Evolutionary conservation across 202 grass and related monocot species (phyloP), one percentile per base, ranked within the genome.

Genomic region (Schoenoplectus tabernaemontani): DNA sequence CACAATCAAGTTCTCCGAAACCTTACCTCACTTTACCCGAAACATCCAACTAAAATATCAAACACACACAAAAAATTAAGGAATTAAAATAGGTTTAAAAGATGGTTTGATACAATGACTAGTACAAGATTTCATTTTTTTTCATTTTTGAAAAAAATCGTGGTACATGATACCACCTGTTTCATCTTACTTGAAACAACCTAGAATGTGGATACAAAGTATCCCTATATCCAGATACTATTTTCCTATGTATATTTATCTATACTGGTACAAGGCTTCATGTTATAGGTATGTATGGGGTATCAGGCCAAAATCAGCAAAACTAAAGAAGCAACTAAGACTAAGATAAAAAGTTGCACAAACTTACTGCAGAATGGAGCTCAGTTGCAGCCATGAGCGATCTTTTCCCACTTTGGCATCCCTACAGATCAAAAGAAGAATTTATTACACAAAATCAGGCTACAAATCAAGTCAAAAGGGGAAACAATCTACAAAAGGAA

Each of bases 371-470:
- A 68, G 85, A 85, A 33, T 78, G 70, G 23, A 97, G 94, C 65
- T 97, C 91, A 75, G 89, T 24, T 56, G 89, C 87, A 41, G 94
- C 94, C 89, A 92, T 88, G 71, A 97, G 87, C 57, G 94, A 93
- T 61, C 91, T 91, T 77, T 82, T 97, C 26, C 94, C 94, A 81
- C 84, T 93, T 57, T 90, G 85, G 86, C 91, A 93, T 48, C 94
- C 91, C 94, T 97, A 79, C 3, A 76, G 58, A 66, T 16, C 39
- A 66, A 57, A 34, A 1, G 24, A 5, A 62, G 5, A 64, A 33
- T 20, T 30, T 24, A n/a, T 66, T 13, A 11, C 4, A 77, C 12
- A 54, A 39, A 4, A 74, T 2, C 12, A 71, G 67, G 30, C 22
- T 12, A 60, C 36, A 6, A 32, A 16, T 2, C 5, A 20, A 30